Percentiles rank a stretch among this genome's conserved stretches.
Conservation (phyloP, 768 basidiomycete genomes). For the Dentipellis sp. region DNA sequence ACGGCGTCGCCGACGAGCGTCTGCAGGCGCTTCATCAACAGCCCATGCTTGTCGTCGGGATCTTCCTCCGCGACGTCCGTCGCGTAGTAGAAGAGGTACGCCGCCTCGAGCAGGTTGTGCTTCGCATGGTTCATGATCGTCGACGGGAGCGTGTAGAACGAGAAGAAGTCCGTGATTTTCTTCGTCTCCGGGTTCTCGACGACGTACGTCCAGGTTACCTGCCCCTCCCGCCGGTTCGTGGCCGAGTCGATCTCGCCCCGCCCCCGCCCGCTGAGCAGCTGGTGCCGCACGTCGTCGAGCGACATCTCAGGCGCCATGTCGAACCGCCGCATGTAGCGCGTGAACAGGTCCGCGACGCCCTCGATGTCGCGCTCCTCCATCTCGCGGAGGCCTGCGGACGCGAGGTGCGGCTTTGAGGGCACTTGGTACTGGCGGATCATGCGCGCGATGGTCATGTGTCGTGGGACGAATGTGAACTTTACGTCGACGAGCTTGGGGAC, state of each 20-base stretch:
- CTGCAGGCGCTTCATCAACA: constrained; percentile 59
- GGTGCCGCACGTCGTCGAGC: constrained; percentile 75
- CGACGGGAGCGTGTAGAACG: constrained; percentile 95
- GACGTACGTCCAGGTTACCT: constrained; percentile 95
- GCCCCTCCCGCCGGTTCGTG: constrained; percentile 50
- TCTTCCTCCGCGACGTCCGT: constrained; percentile 62
- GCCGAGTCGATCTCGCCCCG: constrained; percentile 37
- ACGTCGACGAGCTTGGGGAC: constrained; percentile 87
- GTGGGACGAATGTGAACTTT: constrained; percentile 80
- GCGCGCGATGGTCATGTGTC: constrained; percentile 84
- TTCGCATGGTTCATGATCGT: constrained; percentile 77
- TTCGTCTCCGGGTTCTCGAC: constrained; percentile 86
- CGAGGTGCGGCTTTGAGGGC: constrained; percentile 36
- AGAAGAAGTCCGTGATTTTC: constrained; percentile 90
- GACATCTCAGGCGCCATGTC: constrained; percentile 70
- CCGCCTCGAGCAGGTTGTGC: constrained; percentile 73
- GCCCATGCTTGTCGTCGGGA: constrained; percentile 49
- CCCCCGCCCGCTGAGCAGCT: constrained; percentile 82
- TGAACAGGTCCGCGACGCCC: constrained; percentile 61
- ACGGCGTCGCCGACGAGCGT: constrained; percentile 74
- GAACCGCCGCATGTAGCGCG: constrained; percentile 77
- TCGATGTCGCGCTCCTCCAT: constrained; percentile 77
- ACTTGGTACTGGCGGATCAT: constrained; percentile 75
- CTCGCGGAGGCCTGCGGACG: constrained; percentile 63
- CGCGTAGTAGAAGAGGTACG: constrained; percentile 95